Evolutionary conservation across 768 basidiomycete genomes (phyloP).

Genomic region (Suillus plorans): DNA sequence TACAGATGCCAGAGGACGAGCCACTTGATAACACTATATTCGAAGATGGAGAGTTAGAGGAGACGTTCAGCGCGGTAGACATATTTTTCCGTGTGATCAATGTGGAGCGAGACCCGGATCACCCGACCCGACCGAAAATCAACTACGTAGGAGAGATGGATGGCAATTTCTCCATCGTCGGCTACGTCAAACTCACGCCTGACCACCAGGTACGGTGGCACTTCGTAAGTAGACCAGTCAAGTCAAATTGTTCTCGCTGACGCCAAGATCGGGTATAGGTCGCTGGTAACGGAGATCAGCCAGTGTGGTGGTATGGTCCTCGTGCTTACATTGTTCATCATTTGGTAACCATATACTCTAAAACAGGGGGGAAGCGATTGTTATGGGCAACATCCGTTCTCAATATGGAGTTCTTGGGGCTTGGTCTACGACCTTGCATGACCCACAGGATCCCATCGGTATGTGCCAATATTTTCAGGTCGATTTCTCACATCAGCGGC

Average conservation of each 20-base stretch:
- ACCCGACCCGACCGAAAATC: conserved; percentile 53
- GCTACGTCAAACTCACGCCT: conserved; percentile 53
- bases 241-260: conserved; percentile 7
- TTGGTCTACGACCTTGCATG: conserved; percentile 51
- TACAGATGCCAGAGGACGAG: conserved; percentile 29
- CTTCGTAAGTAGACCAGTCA: conserved; percentile 45
- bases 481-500: background rate
- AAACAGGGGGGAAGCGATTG: conserved; percentile 58
- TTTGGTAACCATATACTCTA: background rate
- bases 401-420: conserved; percentile 55
- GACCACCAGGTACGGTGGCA: conserved; percentile 63
- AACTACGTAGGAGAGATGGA: conserved; percentile 53
- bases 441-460: conserved; percentile 50
- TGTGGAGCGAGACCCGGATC: conserved; percentile 42
- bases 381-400: conserved; percentile 61
- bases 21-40: conserved; percentile 48
- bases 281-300: conserved; percentile 50
- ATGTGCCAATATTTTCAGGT: background rate
- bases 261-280: conserved; percentile 29
- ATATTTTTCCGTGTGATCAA: conserved; percentile 45
- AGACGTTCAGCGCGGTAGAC: conserved; percentile 50
- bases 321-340: background rate
- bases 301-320: conserved; percentile 54
- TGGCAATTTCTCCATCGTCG: conserved; percentile 49
- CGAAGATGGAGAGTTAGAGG: conserved; percentile 47